Conservation (phyloP, 1,284 basidiomycete species). For the Xerocomus nothofagi region DNA sequence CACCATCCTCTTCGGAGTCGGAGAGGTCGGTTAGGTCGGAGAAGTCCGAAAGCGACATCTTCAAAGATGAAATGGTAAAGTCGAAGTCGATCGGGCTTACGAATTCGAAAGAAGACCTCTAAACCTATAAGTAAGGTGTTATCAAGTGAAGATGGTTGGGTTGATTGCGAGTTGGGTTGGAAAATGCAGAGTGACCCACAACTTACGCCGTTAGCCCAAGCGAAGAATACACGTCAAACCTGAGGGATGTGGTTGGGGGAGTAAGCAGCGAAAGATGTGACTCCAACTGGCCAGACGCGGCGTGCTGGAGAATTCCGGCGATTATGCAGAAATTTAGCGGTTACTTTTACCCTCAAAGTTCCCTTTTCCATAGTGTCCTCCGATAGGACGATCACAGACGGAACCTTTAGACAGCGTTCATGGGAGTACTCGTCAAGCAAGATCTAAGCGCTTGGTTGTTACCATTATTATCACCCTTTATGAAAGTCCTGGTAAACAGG, state of each 20-base stretch:
- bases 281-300: background rate
- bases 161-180: background rate
- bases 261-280: background rate
- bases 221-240: background rate
- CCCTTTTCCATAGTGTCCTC: conserved; percentile 16
- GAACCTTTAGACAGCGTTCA: too few species aligned
- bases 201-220: background rate
- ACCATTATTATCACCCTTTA: background rate
- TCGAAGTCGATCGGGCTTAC: conserved; percentile 1
- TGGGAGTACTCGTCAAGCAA: background rate
- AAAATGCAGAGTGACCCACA: background rate
- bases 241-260: background rate
- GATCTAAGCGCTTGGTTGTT: background rate
- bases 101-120: background rate
- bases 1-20: conserved; percentile 40
- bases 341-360: conserved; percentile 20
- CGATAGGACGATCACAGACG: background rate
- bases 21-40: conserved; percentile 49
- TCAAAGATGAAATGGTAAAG: background rate
- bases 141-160: background rate
- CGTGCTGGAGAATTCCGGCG: conserved; percentile 6
- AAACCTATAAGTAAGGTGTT: background rate
- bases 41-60: conserved; percentile 37
- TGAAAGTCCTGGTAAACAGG: conserved; percentile 6
- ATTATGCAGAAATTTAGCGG: conserved; percentile 16